Conservation (phyloP, 73 alveolate species). For the Paramecium bursaria region DNA sequence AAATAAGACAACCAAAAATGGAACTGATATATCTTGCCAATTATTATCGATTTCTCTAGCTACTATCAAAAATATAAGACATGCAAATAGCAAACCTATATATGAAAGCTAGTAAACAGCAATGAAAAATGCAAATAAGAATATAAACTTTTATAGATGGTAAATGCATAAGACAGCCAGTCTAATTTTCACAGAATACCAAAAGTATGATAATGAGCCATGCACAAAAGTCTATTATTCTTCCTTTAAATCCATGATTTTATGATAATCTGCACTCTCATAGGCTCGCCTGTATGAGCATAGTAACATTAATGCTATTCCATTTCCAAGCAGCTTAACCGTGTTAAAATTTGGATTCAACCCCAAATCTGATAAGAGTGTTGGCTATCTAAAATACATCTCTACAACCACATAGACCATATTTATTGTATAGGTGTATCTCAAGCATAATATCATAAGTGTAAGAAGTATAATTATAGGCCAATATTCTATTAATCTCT, state of each 20-base stretch:
- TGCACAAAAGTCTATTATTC: not conserved
- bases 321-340: constrained; percentile 13
- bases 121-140: constrained; percentile 38
- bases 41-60: not conserved
- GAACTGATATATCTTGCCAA: constrained; percentile 45
- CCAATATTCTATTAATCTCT: constrained; percentile 17
- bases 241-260: not conserved
- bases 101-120: constrained; percentile 14
- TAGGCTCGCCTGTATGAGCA: constrained; percentile 45
- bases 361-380: constrained; percentile 32
- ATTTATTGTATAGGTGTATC: constrained; percentile 46
- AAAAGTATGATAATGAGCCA: not conserved
- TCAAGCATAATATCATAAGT: not conserved
- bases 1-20: constrained; percentile 43
- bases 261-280: not conserved
- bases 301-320: constrained; percentile 28
- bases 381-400: constrained; percentile 31
- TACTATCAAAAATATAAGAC: constrained; percentile 9
- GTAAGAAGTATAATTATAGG: constrained; percentile 19
- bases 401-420: constrained; percentile 28
- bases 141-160: constrained; percentile 2
- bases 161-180: constrained; percentile 1
- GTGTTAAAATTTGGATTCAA: constrained; percentile 50
- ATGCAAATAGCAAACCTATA: constrained; percentile 42
- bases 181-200: not conserved